Percentiles rank a stretch among this genome's conserved stretches.
phyloP scores from a whole-genome alignment of 176 grass and related monocot species.

The Stipa capillata region DNA sequence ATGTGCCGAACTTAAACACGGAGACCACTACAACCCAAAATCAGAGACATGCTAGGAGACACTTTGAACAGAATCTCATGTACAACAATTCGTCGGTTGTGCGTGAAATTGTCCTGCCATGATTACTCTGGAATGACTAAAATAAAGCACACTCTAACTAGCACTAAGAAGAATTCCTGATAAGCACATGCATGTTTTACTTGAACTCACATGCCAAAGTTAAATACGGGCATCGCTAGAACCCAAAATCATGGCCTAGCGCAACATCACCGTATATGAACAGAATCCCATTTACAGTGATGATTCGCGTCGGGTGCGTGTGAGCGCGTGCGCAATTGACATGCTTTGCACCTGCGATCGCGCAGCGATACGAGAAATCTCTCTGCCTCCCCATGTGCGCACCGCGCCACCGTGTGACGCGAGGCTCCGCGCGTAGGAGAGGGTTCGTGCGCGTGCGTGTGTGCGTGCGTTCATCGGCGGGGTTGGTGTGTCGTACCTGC shows the following conservation, averaged over 20 bases:
- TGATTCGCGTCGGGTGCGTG: neutral
- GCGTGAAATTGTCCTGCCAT: neutral
- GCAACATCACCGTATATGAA: neutral
- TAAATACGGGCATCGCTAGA: neutral
- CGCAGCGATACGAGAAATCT: neutral
- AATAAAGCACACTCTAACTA: neutral
- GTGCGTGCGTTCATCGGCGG: no score
- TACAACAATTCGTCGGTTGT: neutral
- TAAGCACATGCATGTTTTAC: neutral
- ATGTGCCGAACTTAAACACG: neutral
- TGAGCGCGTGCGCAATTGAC: neutral
- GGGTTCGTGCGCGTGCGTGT: neutral
- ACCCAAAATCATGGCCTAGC: neutral
- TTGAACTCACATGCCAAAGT: neutral
- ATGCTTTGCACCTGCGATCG: neutral
- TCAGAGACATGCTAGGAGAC: neutral
- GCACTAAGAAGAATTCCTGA: neutral
- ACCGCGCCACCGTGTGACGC: neutral
- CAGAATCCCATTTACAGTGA: neutral
- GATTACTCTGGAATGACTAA: neutral
- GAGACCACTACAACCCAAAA: neutral
- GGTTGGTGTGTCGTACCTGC: neutral
- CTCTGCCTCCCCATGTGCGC: neutral
- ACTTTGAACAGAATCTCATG: neutral
- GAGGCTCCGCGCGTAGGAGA: neutral